Conservation (phyloP, 1,284 basidiomycete genomes). For the Puccinia horiana region DNA sequence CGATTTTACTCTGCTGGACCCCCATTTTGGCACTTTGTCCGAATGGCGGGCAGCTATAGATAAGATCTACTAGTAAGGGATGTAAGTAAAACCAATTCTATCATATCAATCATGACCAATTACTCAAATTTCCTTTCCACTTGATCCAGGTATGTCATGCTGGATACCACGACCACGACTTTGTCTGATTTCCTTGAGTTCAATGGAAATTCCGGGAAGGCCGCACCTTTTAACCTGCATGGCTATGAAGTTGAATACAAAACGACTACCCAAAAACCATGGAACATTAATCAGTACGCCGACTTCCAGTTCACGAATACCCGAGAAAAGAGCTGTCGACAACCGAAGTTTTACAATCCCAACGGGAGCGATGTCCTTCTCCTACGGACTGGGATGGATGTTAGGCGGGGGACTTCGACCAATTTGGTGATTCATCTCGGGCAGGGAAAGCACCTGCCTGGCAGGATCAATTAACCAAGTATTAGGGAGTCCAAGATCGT, state of each 20-base stretch:
- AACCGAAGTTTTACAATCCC: constrained; percentile 77
- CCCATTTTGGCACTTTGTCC: constrained; percentile 78
- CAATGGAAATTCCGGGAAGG: constrained; percentile 74
- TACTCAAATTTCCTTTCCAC: neutral
- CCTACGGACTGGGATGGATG: constrained; percentile 68
- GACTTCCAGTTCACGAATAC: constrained; percentile 70
- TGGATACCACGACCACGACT: constrained; percentile 87
- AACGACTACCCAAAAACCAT: constrained; percentile 71
- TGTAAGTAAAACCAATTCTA: constrained; percentile 64
- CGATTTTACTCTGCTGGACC: constrained; percentile 82
- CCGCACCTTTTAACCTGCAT: constrained; percentile 72
- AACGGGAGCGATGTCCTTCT: constrained; percentile 67
- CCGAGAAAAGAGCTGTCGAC: constrained; percentile 71
- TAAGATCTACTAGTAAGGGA: constrained; percentile 72
- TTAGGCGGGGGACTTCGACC: constrained; percentile 79
- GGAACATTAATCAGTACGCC: constrained; percentile 78
- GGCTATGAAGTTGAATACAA: constrained; percentile 79
- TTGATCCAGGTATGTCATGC: constrained; percentile 69
- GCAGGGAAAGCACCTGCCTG: constrained; percentile 74
- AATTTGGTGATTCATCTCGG: constrained; percentile 90
- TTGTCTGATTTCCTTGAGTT: constrained; percentile 84
- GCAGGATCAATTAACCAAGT: constrained; percentile 88
- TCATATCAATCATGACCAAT: neutral
- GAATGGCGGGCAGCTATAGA: constrained; percentile 77
- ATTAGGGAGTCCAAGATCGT: constrained; percentile 66